Percentiles rank a stretch among this genome's conserved stretches.
Evolutionary conservation across 495 filamentous ascomycete genomes (phyloP).

Genomic region (Penicillium lagena): DNA sequence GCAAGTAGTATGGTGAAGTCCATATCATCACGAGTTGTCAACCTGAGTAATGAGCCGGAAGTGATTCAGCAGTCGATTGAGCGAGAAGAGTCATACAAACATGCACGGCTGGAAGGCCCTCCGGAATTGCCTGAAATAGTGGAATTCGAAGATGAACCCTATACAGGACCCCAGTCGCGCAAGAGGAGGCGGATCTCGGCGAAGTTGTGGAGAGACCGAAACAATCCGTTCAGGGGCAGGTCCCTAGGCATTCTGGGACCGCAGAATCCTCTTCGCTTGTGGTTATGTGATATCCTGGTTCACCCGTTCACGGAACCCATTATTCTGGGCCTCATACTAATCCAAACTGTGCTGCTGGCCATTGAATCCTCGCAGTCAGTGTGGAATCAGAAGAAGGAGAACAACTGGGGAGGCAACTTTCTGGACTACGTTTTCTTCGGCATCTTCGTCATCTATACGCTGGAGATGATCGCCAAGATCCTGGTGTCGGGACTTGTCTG

Average conservation of each 20-base stretch:
- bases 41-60: constrained; percentile 84
- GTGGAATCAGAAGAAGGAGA: constrained; percentile 41
- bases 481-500: constrained; percentile 89
- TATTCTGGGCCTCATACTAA: constrained; percentile 79
- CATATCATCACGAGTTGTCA: constrained; percentile 97
- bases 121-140: constrained; percentile 52
- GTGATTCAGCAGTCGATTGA: constrained; percentile 69
- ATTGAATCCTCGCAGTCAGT: constrained; percentile 72
- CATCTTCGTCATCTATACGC: constrained; percentile 86
- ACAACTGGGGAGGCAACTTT: constrained; percentile 56
- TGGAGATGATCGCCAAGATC: constrained; percentile 73
- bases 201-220: constrained; percentile 39
- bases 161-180: constrained; percentile 18
- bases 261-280: constrained; percentile 64
- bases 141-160: constrained; percentile 48
- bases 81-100: constrained; percentile 54
- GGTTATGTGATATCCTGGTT: constrained; percentile 82
- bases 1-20: constrained; percentile 91
- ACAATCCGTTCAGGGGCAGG: constrained; percentile 83
- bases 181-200: constrained; percentile 37
- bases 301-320: constrained; percentile 81
- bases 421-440: constrained; percentile 77
- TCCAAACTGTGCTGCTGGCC: constrained; percentile 81
- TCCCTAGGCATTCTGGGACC: constrained; percentile 80
- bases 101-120: constrained; percentile 45